Percentiles rank a stretch among this genome's conserved stretches.
Conservation (phyloP, 306 rosid species). For the Boehmeria nivea region DNA sequence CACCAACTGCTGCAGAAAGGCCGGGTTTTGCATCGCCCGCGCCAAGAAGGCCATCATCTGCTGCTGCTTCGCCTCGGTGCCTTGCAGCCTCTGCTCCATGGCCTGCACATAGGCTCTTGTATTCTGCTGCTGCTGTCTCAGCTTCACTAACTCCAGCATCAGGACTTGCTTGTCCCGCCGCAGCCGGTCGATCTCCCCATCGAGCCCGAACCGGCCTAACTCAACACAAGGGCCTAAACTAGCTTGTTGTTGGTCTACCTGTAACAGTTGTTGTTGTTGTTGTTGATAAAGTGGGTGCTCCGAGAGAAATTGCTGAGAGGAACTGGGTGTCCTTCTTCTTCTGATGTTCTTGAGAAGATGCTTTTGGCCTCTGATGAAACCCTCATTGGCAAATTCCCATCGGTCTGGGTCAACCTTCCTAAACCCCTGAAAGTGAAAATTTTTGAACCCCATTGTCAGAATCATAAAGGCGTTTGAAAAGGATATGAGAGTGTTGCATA, state of each 20-base stretch:
- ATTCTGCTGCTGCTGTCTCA: slow-evolving; percentile 65
- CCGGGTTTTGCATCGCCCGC: slow-evolving; percentile 67
- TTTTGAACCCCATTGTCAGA: no score
- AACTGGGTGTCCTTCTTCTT: slow-evolving; percentile 46
- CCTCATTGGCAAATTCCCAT: slow-evolving; percentile 89
- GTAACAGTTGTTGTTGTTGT: no score
- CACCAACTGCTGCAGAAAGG: slow-evolving; percentile 50
- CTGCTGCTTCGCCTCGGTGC: slow-evolving; percentile 62
- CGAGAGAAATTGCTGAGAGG: slow-evolving; percentile 32
- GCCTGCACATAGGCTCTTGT: slow-evolving; percentile 45
- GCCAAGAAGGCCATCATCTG: slow-evolving; percentile 88
- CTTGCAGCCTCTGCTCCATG: slow-evolving; percentile 67
- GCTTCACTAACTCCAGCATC: slow-evolving; percentile 65
- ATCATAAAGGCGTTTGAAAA: no score
- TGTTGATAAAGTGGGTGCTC: slow-evolving; percentile 17
- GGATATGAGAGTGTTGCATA: no score
- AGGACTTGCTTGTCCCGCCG: slow-evolving; percentile 51
- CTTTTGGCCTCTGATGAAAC: slow-evolving; percentile 60
- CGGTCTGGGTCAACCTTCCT: slow-evolving; percentile 71
- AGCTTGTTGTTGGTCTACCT: not conserved
- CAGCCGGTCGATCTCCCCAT: slow-evolving; percentile 54
- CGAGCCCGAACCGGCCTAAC: slow-evolving; percentile 40
- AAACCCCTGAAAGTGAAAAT: slow-evolving; percentile 65
- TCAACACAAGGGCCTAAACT: slow-evolving; percentile 38
- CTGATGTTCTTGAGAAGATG: slow-evolving; percentile 56